These are phyloP conservation scores for Trametes coccinea DNA, from an alignment of 768 basidiomycete genomes.

Conservation along the genomic window DNA sequence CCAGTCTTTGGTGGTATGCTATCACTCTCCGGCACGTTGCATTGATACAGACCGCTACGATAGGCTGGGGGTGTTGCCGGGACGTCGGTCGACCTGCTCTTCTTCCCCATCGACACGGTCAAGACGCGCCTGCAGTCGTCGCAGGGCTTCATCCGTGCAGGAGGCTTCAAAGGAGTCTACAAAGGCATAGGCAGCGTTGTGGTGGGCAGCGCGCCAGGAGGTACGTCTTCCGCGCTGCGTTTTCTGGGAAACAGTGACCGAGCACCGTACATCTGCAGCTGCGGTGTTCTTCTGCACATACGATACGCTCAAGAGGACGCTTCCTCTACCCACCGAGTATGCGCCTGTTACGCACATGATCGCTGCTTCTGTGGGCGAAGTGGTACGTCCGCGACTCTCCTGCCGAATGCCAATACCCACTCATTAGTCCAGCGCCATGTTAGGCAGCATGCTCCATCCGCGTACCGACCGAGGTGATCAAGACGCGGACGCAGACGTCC, in stretches of 20 bases:
- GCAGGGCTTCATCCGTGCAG: conserved; percentile 81
- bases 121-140: conserved; percentile 93
- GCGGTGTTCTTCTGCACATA: conserved; percentile 95
- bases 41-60: not conserved
- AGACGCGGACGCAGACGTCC: conserved; percentile 88
- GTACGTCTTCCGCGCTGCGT: conserved; percentile 41
- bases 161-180: conserved; percentile 90
- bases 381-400: conserved; percentile 38
- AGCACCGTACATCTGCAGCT: conserved; percentile 49
- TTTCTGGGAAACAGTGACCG: not conserved
- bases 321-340: conserved; percentile 63
- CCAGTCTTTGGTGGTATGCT: conserved; percentile 27
- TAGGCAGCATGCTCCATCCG: conserved; percentile 89
- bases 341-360: conserved; percentile 65
- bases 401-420: not conserved
- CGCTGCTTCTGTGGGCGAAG: conserved; percentile 52
- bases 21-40: conserved; percentile 29
- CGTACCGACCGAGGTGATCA: conserved; percentile 95
- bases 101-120: conserved; percentile 96
- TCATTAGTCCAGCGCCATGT: conserved; percentile 11
- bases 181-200: conserved; percentile 92
- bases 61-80: conserved; percentile 92
- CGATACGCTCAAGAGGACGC: conserved; percentile 77
- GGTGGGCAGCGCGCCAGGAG: conserved; percentile 94
- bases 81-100: conserved; percentile 89